phyloP scores from a whole-genome alignment of 1,284 basidiomycete genomes.

The Rhodotorula sp. region DNA sequence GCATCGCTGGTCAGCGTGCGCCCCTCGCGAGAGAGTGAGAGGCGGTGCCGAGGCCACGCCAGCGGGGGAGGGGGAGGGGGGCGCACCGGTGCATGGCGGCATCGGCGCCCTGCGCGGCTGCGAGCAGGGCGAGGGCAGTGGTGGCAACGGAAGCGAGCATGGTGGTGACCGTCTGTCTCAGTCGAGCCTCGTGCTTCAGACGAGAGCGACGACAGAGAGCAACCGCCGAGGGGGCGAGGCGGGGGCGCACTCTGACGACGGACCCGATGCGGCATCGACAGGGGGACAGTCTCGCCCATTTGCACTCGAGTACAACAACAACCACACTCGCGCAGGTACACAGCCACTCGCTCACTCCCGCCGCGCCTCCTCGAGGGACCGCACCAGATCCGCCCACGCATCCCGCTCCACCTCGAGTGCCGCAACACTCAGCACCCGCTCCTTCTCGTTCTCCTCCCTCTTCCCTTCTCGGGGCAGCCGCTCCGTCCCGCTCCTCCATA shows the following conservation, averaged over 20 bases:
- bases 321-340: neutral
- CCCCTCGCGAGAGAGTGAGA: slow-evolving; percentile 1
- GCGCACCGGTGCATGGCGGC: slow-evolving; percentile 43
- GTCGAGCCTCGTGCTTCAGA: neutral
- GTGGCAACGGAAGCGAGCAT: slow-evolving; percentile 18
- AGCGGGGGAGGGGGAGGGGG: neutral
- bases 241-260: neutral
- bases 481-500: neutral
- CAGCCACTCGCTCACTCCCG: neutral
- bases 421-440: slow-evolving; percentile 16
- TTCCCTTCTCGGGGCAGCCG: neutral
- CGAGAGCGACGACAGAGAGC: slow-evolving; percentile 1
- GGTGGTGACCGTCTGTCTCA: neutral
- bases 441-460: neutral
- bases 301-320: neutral
- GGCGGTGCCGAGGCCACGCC: neutral
- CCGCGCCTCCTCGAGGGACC: slow-evolving; percentile 4
- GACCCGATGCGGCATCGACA: neutral
- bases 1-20: neutral
- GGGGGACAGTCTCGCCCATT: neutral
- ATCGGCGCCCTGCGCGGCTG: slow-evolving; percentile 22
- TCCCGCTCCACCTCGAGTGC: slow-evolving; percentile 33
- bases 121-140: slow-evolving; percentile 24
- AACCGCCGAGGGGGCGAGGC: neutral
- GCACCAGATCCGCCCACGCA: slow-evolving; percentile 33